Conservation (phyloP, 139 green algal genomes). For the Diplosphaera chodatii region DNA sequence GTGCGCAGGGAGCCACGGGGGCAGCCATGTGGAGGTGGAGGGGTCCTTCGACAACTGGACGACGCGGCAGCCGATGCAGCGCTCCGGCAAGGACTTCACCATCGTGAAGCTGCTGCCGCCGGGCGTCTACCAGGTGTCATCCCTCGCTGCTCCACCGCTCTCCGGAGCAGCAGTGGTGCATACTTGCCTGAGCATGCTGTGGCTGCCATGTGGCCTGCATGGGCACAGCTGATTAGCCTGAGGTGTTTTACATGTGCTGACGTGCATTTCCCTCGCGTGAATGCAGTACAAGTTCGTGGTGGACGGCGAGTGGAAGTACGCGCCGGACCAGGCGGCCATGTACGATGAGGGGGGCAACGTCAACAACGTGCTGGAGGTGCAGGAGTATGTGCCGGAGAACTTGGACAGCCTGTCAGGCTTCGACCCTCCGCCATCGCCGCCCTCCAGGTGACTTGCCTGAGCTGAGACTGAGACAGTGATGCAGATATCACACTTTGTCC, state of each 20-base stretch:
- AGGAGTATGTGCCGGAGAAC: constrained; percentile 95
- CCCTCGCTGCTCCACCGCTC: not conserved
- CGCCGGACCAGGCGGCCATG: constrained; percentile 91
- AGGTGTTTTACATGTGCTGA: not conserved
- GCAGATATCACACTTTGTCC: too few relatives aligned
- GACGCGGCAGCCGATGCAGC: constrained; percentile 70
- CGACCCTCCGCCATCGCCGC: constrained; percentile 84
- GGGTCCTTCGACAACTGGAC: constrained; percentile 97
- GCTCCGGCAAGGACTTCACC: constrained; percentile 87
- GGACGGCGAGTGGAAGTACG: constrained; percentile 95
- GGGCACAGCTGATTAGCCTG: too few relatives aligned
- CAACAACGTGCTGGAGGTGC: constrained; percentile 98
- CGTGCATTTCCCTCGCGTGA: not conserved
- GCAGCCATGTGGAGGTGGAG: constrained; percentile 84
- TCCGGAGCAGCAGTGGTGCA: too few relatives aligned
- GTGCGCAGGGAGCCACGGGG: constrained; percentile 75
- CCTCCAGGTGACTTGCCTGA: constrained; percentile 22
- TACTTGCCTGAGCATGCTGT: too few relatives aligned
- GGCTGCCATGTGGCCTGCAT: too few relatives aligned
- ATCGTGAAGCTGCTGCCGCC: constrained; percentile 92
- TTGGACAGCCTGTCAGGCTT: constrained; percentile 86
- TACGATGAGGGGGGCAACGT: constrained; percentile 96
- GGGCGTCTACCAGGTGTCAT: constrained; percentile 81
- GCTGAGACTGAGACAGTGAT: too few relatives aligned
- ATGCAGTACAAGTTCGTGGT: constrained; percentile 95